Percentiles rank a stretch among this genome's conserved stretches.
Evolutionary conservation across 768 basidiomycete species (phyloP).

Genomic region (Lactarius evosmus): DNA sequence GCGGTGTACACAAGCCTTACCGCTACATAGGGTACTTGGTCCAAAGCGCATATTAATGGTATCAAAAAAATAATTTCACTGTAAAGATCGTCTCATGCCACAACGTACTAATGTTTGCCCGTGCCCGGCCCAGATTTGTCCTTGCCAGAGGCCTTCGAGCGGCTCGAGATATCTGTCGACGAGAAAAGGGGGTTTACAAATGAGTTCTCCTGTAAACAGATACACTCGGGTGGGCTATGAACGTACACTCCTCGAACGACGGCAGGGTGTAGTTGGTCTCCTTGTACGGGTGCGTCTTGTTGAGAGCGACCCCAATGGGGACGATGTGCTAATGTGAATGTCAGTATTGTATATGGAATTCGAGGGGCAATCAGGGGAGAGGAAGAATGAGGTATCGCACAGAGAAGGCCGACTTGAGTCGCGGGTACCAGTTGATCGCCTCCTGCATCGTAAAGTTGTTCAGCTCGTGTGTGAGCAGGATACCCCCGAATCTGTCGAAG

Average conservation of each 20-base stretch:
- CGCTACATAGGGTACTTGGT: too few relatives aligned
- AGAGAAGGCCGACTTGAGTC: constrained; percentile 44
- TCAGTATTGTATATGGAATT: background rate
- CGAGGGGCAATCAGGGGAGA: background rate
- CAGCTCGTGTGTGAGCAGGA: constrained; percentile 57
- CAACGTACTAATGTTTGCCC: background rate
- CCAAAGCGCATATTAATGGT: too few relatives aligned
- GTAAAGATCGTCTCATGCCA: background rate
- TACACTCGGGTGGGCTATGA: background rate
- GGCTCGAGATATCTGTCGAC: background rate
- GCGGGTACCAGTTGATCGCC: constrained; percentile 50
- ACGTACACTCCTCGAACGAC: constrained; percentile 48
- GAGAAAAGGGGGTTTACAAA: background rate
- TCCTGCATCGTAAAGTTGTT: constrained; percentile 61
- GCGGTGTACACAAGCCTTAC: too few relatives aligned
- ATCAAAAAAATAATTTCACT: too few relatives aligned
- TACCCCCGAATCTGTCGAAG: constrained; percentile 38
- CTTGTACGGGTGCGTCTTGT: constrained; percentile 51
- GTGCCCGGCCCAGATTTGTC: too few relatives aligned
- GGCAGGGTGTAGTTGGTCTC: constrained; percentile 45
- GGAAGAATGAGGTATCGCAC: constrained; percentile 33
- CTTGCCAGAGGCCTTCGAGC: too few relatives aligned
- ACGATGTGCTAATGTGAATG: constrained; percentile 38
- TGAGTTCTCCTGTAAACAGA: background rate
- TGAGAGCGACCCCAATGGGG: constrained; percentile 51